Base-by-base conservation (phyloP, 2,329 filamentous ascomycete species). In the Beauveria caledonica region DNA sequence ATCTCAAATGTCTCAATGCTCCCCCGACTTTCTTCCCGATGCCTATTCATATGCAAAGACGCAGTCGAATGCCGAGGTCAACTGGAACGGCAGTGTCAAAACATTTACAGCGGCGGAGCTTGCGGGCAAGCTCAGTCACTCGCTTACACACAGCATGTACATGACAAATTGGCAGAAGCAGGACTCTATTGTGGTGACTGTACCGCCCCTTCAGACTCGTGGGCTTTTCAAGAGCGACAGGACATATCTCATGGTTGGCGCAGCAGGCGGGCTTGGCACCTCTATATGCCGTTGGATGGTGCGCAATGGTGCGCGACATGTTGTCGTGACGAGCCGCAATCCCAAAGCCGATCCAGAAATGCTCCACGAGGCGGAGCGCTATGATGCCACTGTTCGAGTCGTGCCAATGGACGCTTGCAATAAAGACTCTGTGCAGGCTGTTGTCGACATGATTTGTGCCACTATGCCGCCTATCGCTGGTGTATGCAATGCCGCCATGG, bases 271-370 rank as follows among this genome's bases (percentile, higher is more conserved):
- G 2, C 25, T 75, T n/a, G 76, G 74, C 5, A 64, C 66, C 11
- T 75, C 74, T 0, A 63, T 76, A 1, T 71, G 66, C 54, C 62
- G 69, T 15, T 76, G 69, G 70, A 77, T 76, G 73, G 62, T 70
- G 7, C 54, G 62, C 0, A 63, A 67, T n/a, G 75, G 75, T 1
- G 74, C 73, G 3, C 66, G 67, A 42, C 55, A 72, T 55, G 29
- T 77, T 2, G 71, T 68, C 13, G 52, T 79, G 1, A 70, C 71
- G 3, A 75, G 73, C 58, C 70, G 77, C 9, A 70, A 68, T 33
- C 70, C 73, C 1, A 66, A 70, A 0, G 50, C 11, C 33, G 50
- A 52, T 21, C 19, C 29, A 3, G 7, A 5, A 6, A 39, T 52
- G 29, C n/a, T 52, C 9, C 23, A 6, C 6, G 62, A 53, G 42